These are phyloP conservation scores for Arctium lappa DNA, from an alignment of 129 eudicot genomes.

Conservation along the genomic window DNA sequence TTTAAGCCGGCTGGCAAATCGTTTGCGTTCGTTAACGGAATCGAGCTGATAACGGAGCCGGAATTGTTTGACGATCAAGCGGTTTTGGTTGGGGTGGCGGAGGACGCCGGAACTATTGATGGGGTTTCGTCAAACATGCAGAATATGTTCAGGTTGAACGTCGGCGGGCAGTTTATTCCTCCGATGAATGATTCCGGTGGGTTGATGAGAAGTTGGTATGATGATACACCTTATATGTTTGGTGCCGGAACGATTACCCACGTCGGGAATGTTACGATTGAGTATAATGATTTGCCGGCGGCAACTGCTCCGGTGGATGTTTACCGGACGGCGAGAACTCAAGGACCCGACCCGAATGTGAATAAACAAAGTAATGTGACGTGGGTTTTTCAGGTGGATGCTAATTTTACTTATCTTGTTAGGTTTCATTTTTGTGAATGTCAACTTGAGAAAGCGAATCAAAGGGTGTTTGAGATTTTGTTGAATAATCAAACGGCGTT, in stretches of 20 bases:
- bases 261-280: conserved; percentile 32
- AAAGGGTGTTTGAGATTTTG: conserved; percentile 51
- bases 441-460: conserved; percentile 34
- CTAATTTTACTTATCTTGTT: conserved; percentile 58
- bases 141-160: conserved; percentile 61
- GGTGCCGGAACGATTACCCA: conserved; percentile 46
- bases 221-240: conserved; percentile 59
- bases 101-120: conserved; percentile 23
- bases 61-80: conserved; percentile 44
- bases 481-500: conserved; percentile 65
- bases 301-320: conserved; percentile 61
- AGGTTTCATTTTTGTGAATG: conserved; percentile 78
- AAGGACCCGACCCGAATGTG: conserved; percentile 49
- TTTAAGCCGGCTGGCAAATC: conserved; percentile 51
- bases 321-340: conserved; percentile 47
- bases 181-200: conserved; percentile 62
- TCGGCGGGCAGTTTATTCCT: conserved; percentile 61
- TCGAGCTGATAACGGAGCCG: conserved; percentile 52
- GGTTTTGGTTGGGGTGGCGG: conserved; percentile 39
- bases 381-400: conserved; percentile 69
- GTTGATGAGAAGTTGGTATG: conserved; percentile 74
- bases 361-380: conserved; percentile 57
- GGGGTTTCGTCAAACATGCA: conserved; percentile 28
- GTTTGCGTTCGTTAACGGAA: conserved; percentile 73
- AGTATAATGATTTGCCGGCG: conserved; percentile 18